A percentile compares a stretch with the other conserved stretches of the same genome.
These are phyloP conservation scores for Dactylorhiza incarnata DNA, from an alignment of 106 monocot genomes.

Conservation along the genomic window DNA sequence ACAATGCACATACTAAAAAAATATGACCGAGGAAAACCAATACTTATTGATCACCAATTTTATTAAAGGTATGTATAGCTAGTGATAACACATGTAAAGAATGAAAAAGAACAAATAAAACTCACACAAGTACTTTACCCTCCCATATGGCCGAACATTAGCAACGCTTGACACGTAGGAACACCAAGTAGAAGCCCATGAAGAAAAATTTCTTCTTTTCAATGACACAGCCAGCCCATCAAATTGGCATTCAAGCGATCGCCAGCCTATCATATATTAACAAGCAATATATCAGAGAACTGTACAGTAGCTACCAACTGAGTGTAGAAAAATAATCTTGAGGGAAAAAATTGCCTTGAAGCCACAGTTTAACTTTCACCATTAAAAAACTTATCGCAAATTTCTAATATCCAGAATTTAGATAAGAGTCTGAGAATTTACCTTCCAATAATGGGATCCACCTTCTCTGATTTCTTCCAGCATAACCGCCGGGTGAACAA, in stretches of 20 bases:
- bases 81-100: not conserved
- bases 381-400: not conserved
- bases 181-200: constrained; percentile 79
- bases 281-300: not conserved
- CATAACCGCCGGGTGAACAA: constrained; percentile 27
- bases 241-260: constrained; percentile 61
- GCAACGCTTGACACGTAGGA: constrained; percentile 65
- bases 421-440: constrained; percentile 1
- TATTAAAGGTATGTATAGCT: not conserved
- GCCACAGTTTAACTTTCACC: not conserved
- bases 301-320: constrained; percentile 3
- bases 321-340: not conserved
- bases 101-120: not conserved
- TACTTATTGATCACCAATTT: not conserved
- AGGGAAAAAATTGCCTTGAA: not conserved
- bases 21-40: not conserved
- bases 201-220: constrained; percentile 41
- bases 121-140: constrained; percentile 24
- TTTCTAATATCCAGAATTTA: not conserved
- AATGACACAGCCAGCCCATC: constrained; percentile 52
- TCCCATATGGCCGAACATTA: constrained; percentile 46
- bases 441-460: constrained; percentile 67
- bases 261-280: constrained; percentile 54
- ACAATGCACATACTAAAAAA: too few species aligned
- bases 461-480: constrained; percentile 40